A percentile compares a stretch with the other conserved stretches of the same genome.
Evolutionary conservation across 495 filamentous ascomycete species (phyloP).

Genomic region (Niebla homalea): DNA sequence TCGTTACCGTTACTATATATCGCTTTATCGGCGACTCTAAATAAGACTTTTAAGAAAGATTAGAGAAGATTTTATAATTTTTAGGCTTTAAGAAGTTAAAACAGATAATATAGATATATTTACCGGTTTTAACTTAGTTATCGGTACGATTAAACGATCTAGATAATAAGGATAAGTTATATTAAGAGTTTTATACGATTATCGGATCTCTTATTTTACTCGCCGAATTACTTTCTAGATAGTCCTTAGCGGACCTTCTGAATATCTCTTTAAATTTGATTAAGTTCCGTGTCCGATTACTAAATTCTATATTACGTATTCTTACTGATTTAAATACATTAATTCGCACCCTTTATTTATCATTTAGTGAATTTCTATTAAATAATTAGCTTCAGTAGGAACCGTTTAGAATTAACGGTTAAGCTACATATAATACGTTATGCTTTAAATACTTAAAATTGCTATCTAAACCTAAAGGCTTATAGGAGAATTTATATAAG

Average conservation of each 20-base stretch:
- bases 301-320: too few relatives aligned
- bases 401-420: slow-evolving; percentile 22
- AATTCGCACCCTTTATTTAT: too few relatives aligned
- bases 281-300: slow-evolving; percentile 7
- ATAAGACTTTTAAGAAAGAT: slow-evolving; percentile 8
- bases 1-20: slow-evolving; percentile 22
- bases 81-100: slow-evolving; percentile 2
- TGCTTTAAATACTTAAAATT: slow-evolving; percentile 23
- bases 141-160: slow-evolving; percentile 2
- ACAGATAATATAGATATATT: slow-evolving; percentile 18
- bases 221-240: slow-evolving; percentile 13
- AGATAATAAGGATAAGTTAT: slow-evolving; percentile 3
- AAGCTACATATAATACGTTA: slow-evolving; percentile 3
- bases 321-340: too few relatives aligned
- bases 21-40: slow-evolving; percentile 16
- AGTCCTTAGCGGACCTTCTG: neutral
- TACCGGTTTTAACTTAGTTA: slow-evolving; percentile 19
- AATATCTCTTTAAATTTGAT: slow-evolving; percentile 8
- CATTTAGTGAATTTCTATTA: too few relatives aligned
- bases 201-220: slow-evolving; percentile 18
- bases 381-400: neutral
- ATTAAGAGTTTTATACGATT: slow-evolving; percentile 18
- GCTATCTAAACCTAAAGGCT: slow-evolving; percentile 15
- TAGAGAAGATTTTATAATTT: slow-evolving; percentile 14
- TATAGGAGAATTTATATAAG: slow-evolving; percentile 29